Conservation (phyloP, 768 basidiomycete species). For the Suillus cothurnatus region DNA sequence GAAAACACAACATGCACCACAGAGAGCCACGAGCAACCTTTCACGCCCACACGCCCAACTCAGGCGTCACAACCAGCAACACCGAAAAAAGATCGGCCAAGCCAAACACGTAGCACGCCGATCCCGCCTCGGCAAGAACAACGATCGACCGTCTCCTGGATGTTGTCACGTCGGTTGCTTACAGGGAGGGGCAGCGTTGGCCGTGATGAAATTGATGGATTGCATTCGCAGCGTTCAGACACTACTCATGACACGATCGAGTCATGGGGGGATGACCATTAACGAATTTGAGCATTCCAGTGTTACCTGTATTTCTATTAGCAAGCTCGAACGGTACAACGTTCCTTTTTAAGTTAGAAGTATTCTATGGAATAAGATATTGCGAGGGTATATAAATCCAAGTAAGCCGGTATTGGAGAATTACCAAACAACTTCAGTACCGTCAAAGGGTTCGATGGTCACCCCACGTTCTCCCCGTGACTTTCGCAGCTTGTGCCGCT, state of each 20-base stretch:
- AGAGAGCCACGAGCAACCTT: constrained; percentile 8
- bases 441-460: constrained; percentile 58
- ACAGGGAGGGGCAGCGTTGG: constrained; percentile 12
- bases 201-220: constrained; percentile 13
- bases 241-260: constrained; percentile 38
- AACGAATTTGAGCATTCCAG: constrained; percentile 1
- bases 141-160: constrained; percentile 32
- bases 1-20: not conserved
- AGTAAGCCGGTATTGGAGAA: constrained; percentile 2
- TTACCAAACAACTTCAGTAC: constrained; percentile 75
- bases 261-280: constrained; percentile 34
- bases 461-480: constrained; percentile 57
- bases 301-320: constrained; percentile 21
- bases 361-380: constrained; percentile 2
- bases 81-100: constrained; percentile 28
- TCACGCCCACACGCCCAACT: constrained; percentile 25
- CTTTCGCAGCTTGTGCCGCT: constrained; percentile 77
- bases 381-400: constrained; percentile 12
- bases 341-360: not conserved
- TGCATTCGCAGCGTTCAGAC: constrained; percentile 11
- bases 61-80: constrained; percentile 23
- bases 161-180: constrained; percentile 19
- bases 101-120: constrained; percentile 14
- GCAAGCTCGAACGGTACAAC: not conserved
- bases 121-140: constrained; percentile 19